Evolutionary conservation across 441 rosid species (phyloP), one percentile per base, ranked within the genome.

Genomic region (Dalechampia spathulata): DNA sequence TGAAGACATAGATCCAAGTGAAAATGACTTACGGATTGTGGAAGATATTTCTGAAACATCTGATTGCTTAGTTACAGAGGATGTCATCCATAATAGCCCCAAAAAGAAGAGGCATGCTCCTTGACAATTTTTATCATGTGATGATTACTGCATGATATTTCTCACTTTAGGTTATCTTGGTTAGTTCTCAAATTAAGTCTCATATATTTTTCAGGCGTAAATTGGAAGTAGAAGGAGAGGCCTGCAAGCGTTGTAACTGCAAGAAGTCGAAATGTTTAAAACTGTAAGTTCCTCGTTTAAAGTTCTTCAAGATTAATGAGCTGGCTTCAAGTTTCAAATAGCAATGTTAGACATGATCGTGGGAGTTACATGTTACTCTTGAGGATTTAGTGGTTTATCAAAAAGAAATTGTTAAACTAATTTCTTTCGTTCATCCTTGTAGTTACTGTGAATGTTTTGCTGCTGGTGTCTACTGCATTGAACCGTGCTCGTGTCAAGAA

Each of bases 381-480:
- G n/a, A n/a, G n/a, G n/a, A n/a, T n/a, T n/a, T n/a, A n/a, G n/a
- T n/a, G n/a, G n/a, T n/a, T n/a, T n/a, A n/a, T n/a, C n/a, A n/a
- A n/a, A n/a, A n/a, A n/a, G n/a, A n/a, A n/a, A n/a, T n/a, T n/a
- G n/a, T n/a, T n/a, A n/a, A n/a, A n/a, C 26, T 55, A 38, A 26
- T 12, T 19, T 45, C 6, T 8, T n/a, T 17, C 38, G 41, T 42
- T 55, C n/a, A n/a, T n/a, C n/a, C 61, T 48, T 60, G 80, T 75
- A 94, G 99, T 64, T 94, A 94, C 62, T 94, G 99, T 60, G 99
- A 94, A 80, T 94, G 99, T 65, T 94, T 94, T 77, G 99, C 98
- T 75, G 97, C 98, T 63, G 97, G 99, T 36, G 94, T 94, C 16
- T 94, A 94, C 63, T 94, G 99, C 72, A 84, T 90, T 46, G 99